Percentiles rank a stretch among this genome's conserved stretches.
Evolutionary conservation across 2,329 filamentous ascomycete genomes (phyloP).

Genomic region (Delphinella strobiligena): DNA sequence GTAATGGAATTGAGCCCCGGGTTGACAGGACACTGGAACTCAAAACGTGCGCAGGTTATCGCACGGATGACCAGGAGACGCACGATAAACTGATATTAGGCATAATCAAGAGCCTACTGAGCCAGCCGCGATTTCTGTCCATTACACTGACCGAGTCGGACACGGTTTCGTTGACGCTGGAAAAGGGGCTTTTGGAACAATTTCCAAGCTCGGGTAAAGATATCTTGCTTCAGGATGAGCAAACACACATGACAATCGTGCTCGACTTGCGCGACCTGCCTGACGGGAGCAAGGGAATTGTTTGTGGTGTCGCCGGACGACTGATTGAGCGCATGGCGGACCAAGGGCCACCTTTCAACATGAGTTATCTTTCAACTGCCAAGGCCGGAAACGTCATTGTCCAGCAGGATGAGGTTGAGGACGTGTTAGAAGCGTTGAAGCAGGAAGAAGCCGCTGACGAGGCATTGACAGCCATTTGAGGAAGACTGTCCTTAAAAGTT

Average conservation of each 20-base stretch:
- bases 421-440: slow-evolving; percentile 58
- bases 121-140: slow-evolving; percentile 53
- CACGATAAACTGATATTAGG: slow-evolving; percentile 35
- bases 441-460: slow-evolving; percentile 11
- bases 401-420: slow-evolving; percentile 57
- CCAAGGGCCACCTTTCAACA: slow-evolving; percentile 37
- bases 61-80: slow-evolving; percentile 23
- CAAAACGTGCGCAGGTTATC: slow-evolving; percentile 65
- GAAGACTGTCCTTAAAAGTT: not conserved
- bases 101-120: slow-evolving; percentile 36
- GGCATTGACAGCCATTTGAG: not conserved
- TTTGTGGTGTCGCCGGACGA: slow-evolving; percentile 80
- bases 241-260: slow-evolving; percentile 69
- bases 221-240: slow-evolving; percentile 62
- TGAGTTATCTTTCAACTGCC: slow-evolving; percentile 84
- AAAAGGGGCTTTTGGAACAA: slow-evolving; percentile 52
- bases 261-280: slow-evolving; percentile 72
- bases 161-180: slow-evolving; percentile 60
- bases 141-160: slow-evolving; percentile 63
- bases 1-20: slow-evolving; percentile 60
- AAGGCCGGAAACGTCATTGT: slow-evolving; percentile 83
- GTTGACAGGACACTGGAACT: slow-evolving; percentile 59
- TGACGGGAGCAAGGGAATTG: slow-evolving; percentile 82
- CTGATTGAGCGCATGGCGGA: slow-evolving; percentile 57
- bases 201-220: slow-evolving; percentile 36